Percentiles rank a stretch among this genome's conserved stretches.
phyloP scores from a whole-genome alignment of 1,139 yeast genomes.

The Nadsonia commutata region DNA sequence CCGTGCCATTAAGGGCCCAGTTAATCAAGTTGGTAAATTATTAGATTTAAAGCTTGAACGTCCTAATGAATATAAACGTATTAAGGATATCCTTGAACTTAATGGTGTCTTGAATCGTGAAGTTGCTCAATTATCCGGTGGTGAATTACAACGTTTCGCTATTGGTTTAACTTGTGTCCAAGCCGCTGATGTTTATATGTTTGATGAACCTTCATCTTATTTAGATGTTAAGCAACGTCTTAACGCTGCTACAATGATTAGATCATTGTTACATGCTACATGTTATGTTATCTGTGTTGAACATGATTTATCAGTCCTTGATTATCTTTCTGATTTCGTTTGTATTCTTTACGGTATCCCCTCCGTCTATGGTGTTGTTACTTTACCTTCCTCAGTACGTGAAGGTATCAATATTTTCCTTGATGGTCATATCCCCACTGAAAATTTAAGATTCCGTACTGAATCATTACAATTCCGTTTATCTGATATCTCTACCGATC shows the following conservation, averaged over 20 bases:
- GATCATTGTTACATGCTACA: slow-evolving; percentile 64
- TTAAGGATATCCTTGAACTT: slow-evolving; percentile 59
- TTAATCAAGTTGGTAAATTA: slow-evolving; percentile 75
- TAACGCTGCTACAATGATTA: slow-evolving; percentile 87
- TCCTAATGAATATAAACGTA: slow-evolving; percentile 42
- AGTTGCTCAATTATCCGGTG: slow-evolving; percentile 83
- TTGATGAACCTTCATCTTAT: slow-evolving; percentile 97
- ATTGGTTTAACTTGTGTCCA: slow-evolving; percentile 96
- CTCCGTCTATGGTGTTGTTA: slow-evolving; percentile 95
- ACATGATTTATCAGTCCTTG: slow-evolving; percentile 95
- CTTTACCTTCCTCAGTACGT: slow-evolving; percentile 89
- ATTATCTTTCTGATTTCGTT: slow-evolving; percentile 87
- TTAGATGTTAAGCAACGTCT: slow-evolving; percentile 97
- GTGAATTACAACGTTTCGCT: slow-evolving; percentile 96
- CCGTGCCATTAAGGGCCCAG: slow-evolving; percentile 83
- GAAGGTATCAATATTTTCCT: slow-evolving; percentile 97
- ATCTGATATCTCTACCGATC: slow-evolving; percentile 73
- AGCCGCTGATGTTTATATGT: slow-evolving; percentile 91
- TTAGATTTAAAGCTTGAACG: slow-evolving; percentile 64
- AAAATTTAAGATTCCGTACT: slow-evolving; percentile 89
- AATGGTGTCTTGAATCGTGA: slow-evolving; percentile 67
- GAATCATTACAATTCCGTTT: slow-evolving; percentile 90
- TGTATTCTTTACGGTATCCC: slow-evolving; percentile 97
- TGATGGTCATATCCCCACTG: slow-evolving; percentile 95
- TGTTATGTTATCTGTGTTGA: slow-evolving; percentile 87